Conservation (phyloP, 2,329 filamentous ascomycete genomes). For the Penicillium italicum region DNA sequence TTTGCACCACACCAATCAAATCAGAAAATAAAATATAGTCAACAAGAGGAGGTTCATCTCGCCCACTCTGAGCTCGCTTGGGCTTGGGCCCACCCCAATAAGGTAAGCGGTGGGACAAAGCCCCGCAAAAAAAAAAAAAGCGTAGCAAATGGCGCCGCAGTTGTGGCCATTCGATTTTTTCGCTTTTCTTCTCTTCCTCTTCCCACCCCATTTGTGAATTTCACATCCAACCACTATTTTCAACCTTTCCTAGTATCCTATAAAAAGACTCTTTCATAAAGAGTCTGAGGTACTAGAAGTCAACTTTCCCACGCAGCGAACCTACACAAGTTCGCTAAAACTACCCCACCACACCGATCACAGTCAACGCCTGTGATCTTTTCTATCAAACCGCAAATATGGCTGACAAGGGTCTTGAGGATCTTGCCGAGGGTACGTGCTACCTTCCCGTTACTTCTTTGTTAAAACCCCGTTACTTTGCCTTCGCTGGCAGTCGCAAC, state of each 20-base stretch:
- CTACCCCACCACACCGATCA: slow-evolving; percentile 53
- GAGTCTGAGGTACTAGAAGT: slow-evolving; percentile 36
- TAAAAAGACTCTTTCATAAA: slow-evolving; percentile 28
- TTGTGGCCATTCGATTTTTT: slow-evolving; percentile 23
- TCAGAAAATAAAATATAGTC: not conserved
- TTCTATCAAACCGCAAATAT: slow-evolving; percentile 74
- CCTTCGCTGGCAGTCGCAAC: not conserved
- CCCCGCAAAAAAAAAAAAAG: slow-evolving; percentile 23
- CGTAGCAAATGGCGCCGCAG: slow-evolving; percentile 21
- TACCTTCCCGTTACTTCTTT: slow-evolving; percentile 7
- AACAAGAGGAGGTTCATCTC: not conserved
- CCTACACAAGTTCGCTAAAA: slow-evolving; percentile 35
- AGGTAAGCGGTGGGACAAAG: slow-evolving; percentile 19
- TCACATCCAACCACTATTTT: slow-evolving; percentile 20
- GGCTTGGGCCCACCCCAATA: not conserved
- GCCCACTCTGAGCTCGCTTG: slow-evolving; percentile 19
- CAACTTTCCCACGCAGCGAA: slow-evolving; percentile 25
- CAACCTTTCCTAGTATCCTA: slow-evolving; percentile 28
- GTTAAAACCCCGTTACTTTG: not conserved
- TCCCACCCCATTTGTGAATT: slow-evolving; percentile 25
- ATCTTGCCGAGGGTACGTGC: slow-evolving; percentile 86
- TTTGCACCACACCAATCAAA: slow-evolving; percentile 2
- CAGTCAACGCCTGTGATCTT: slow-evolving; percentile 72
- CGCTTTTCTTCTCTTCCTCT: slow-evolving; percentile 21
- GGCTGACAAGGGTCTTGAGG: slow-evolving; percentile 96